These are phyloP conservation scores for Fremontodendron californicum DNA, from an alignment of 345 rosid genomes.

Conservation along the genomic window DNA sequence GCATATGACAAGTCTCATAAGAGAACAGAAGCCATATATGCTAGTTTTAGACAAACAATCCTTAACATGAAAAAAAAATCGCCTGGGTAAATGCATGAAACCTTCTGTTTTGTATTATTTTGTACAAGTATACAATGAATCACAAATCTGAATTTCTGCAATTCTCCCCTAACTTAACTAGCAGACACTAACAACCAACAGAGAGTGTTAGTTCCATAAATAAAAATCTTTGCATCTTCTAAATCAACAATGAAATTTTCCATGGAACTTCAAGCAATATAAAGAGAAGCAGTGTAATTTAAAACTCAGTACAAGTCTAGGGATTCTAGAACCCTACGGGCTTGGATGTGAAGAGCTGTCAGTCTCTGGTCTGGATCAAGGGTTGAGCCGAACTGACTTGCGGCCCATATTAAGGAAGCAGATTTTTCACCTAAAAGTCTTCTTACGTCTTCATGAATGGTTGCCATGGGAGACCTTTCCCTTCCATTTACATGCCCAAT, in stretches of 20 bases:
- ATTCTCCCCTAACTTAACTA: neutral
- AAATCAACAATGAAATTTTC: neutral
- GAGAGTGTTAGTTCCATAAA: neutral
- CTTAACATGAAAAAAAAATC: conserved; percentile 36
- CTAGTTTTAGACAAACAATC: conserved; percentile 32
- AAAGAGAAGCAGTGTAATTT: neutral
- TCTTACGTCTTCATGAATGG: conserved; percentile 77
- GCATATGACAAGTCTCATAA: conserved; percentile 42
- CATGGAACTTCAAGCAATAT: neutral
- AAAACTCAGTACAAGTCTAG: conserved; percentile 57
- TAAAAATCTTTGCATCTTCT: neutral
- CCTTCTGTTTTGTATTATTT: neutral
- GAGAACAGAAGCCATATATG: conserved; percentile 33
- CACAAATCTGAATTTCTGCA: neutral
- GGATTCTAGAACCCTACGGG: conserved; percentile 90
- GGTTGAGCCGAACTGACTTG: conserved; percentile 88
- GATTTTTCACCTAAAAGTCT: conserved; percentile 91
- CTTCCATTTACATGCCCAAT: conserved; percentile 88
- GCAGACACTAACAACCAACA: conserved; percentile 2
- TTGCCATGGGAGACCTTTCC: conserved; percentile 71
- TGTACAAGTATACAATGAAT: neutral
- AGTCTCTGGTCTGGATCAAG: conserved; percentile 84
- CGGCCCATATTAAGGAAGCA: conserved; percentile 96
- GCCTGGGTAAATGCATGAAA: conserved; percentile 10
- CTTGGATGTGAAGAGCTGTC: conserved; percentile 80